These are phyloP conservation scores for Gossypium gossypioides DNA, from an alignment of 441 rosid genomes.

Conservation along the genomic window DNA sequence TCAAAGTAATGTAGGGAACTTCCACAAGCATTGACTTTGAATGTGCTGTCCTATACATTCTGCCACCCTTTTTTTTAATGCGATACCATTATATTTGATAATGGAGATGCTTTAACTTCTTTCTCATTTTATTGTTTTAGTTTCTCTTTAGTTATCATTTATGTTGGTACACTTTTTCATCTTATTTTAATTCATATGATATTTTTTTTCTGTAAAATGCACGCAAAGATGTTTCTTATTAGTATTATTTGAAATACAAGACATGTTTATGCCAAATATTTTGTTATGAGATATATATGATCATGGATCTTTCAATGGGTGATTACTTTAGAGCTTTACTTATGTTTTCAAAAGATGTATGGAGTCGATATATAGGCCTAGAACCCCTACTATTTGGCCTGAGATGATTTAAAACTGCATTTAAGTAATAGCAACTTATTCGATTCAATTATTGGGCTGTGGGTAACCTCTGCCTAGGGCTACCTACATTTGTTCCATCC, in stretches of 20 bases:
- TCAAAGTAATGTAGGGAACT: not conserved
- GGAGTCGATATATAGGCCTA: not conserved
- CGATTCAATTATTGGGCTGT: not conserved
- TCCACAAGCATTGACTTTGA: not conserved
- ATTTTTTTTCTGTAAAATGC: not conserved
- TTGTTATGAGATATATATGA: not conserved
- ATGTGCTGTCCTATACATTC: not conserved
- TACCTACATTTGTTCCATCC: not conserved
- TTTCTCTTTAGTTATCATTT: too few species aligned
- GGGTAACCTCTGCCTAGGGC: not conserved
- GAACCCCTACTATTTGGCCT: not conserved
- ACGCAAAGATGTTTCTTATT: not conserved
- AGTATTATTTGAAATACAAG: not conserved
- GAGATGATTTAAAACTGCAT: not conserved
- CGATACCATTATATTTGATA: not conserved
- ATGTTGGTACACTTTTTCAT: too few species aligned
- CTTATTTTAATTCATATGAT: not conserved
- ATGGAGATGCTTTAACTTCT: not conserved
- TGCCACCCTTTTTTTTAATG: not conserved
- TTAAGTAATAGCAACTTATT: not conserved
- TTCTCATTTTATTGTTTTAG: too few species aligned
- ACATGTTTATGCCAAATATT: not conserved
- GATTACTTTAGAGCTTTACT: not conserved
- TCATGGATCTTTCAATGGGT: not conserved
- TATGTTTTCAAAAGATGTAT: not conserved